Base-by-base conservation (phyloP, 2,329 filamentous ascomycete species). In the Cyclaneusma minus region DNA sequence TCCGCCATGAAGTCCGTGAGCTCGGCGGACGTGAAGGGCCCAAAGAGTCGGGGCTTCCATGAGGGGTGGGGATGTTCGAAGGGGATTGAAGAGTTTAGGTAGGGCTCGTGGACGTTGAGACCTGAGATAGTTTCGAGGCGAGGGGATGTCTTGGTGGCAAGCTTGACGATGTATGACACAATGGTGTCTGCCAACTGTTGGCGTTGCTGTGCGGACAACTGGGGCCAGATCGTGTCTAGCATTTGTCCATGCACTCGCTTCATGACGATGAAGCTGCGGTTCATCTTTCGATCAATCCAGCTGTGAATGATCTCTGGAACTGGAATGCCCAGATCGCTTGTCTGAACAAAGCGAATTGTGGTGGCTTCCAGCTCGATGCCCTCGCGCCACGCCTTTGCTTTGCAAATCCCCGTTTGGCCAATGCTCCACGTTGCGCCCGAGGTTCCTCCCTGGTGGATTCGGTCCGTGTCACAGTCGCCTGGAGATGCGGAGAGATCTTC, bases 371-470 rank as follows among this genome's bases (percentile, higher is more conserved):
- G 14, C 15, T 36, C 24, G n/a, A 24, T 13, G 3, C 14, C 29
- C 21, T 36, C 29, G 24, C 16, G 17, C 32, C 29, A 36, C 13
- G 25, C 24, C 12, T 34, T 34, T 12, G 30, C 34, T 16, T 36
- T 36, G 25, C 27, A 34, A 17, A 36, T 23, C 7, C 21, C 14
- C 21, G 33, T 16, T 2, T 16, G 8, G 15, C 31, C 31, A 27
- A 35, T 19, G 11, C 13, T 22, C 29, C 28, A 35, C 17, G 34
- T 24, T 3, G 16, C 21, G 5, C 19, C 27, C 7, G 18, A 20
- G 12, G 27, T 30, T 4, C 29, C 31, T 18, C 15, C 6, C 8
- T 29, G 27, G 6, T 35, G 30, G 20, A 31, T 25, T 13, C 20
- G 22, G 12, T 23, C 28, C 5, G n/a, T 27, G 24, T 12, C 24